phyloP scores from a whole-genome alignment of 768 basidiomycete species.

The Pisolithus tinctorius region DNA sequence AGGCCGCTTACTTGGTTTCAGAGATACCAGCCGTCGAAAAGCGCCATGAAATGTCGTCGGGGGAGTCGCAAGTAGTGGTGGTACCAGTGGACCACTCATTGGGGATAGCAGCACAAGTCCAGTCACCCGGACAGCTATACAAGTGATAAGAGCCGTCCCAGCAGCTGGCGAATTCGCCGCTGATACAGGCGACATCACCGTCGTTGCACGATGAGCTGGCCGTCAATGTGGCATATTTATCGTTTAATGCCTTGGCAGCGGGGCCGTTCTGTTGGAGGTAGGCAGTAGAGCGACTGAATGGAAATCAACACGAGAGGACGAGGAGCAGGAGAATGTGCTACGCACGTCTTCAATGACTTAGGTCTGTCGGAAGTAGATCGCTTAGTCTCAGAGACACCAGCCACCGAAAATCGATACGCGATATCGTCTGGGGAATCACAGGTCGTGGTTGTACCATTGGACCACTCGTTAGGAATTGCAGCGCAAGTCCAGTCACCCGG shows the following conservation, averaged over 20 bases:
- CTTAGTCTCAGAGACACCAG: slow-evolving; percentile 13
- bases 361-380: neutral
- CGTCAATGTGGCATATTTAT: slow-evolving; percentile 5
- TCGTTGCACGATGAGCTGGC: slow-evolving; percentile 5
- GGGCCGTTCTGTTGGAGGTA: slow-evolving; percentile 9
- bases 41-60: slow-evolving; percentile 4
- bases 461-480: slow-evolving; percentile 18
- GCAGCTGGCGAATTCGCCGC: slow-evolving; percentile 6
- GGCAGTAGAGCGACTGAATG: slow-evolving; percentile 1
- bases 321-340: neutral
- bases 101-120: slow-evolving; percentile 8
- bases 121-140: slow-evolving; percentile 1
- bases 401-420: slow-evolving; percentile 11
- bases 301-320: neutral
- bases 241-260: slow-evolving; percentile 7
- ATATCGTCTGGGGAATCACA: slow-evolving; percentile 14
- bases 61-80: slow-evolving; percentile 6
- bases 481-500: slow-evolving; percentile 12
- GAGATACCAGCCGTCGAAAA: slow-evolving; percentile 4
- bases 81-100: slow-evolving; percentile 8
- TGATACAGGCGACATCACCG: slow-evolving; percentile 6
- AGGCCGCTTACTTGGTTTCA: neutral
- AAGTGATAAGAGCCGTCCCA: slow-evolving; percentile 4
- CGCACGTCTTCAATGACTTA: slow-evolving; percentile 1
- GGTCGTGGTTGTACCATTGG: slow-evolving; percentile 12